Evolutionary conservation across 768 basidiomycete genomes (phyloP).

Genomic region (Podaxis pistillaris): DNA sequence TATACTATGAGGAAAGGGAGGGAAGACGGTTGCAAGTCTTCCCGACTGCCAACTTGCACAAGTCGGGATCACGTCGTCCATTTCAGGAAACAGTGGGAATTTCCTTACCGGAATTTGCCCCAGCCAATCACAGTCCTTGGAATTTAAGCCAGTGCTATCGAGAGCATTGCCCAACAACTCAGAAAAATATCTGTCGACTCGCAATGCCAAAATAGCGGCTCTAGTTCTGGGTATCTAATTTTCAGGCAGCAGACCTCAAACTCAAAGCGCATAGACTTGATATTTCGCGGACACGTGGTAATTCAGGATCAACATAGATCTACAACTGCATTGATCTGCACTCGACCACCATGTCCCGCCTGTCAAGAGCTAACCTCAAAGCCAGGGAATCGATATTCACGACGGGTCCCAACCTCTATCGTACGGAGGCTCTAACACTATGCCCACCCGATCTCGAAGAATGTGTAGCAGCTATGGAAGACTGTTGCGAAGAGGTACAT

Average conservation of each 20-base stretch:
- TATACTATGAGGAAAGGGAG: conserved; percentile 1
- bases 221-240: neutral
- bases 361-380: conserved; percentile 52
- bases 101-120: conserved; percentile 3
- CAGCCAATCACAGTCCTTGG: conserved; percentile 11
- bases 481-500: conserved; percentile 75
- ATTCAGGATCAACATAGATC: neutral
- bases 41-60: conserved; percentile 7
- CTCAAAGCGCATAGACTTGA: neutral
- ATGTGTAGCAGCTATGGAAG: conserved; percentile 76
- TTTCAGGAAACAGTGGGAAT: conserved; percentile 14
- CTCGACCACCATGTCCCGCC: conserved; percentile 40
- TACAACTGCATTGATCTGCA: neutral
- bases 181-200: neutral
- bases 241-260: too few relatives aligned
- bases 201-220: neutral
- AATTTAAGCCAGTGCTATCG: neutral
- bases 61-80: conserved; percentile 14
- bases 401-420: conserved; percentile 62
- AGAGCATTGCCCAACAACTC: neutral
- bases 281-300: conserved; percentile 3
- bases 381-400: conserved; percentile 70
- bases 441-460: conserved; percentile 74
- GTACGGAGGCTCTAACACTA: conserved; percentile 58
- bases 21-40: neutral